Evolutionary conservation across 1,139 yeast genomes (phyloP), one percentile per base, ranked within the genome.

Genomic region (Geotrichum histeridarum): DNA sequence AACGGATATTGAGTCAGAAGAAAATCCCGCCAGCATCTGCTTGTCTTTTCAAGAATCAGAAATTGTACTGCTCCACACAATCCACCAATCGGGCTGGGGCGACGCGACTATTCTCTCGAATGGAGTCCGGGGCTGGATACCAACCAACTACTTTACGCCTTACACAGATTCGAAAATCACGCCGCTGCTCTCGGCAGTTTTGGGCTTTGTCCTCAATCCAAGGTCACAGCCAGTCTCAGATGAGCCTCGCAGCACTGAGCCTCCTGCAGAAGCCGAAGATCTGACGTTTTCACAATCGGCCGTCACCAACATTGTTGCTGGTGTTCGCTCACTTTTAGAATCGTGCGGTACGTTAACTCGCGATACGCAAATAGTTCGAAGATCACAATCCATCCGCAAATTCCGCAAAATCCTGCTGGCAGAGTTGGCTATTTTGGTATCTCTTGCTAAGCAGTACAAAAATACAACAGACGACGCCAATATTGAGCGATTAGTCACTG

Each of bases 51-150:
- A 80, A 32, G 84, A 82, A 63, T 81, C 83, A 59, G 97, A 90
- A 63, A 73, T 89, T 56, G 95, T 93, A 0, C 85, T 89, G 67
- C 86, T 93, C 7, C 96, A 91, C 67, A 81, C 91, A 8, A 81
- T 90, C 33, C 98, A 93, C 69, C 84, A 86, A 53, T 85, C 96
- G 15, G 99, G 98, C 1, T 93, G 99, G 99, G 97, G 96, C 57
- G 98, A 93, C 69, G 98, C 91, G 2, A 90, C 97, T 0, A 70
- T 87, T 49, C 69, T 84, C 15, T 82, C 82, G 52, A 77, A 86
- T 6, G 79, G 87, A 54, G 79, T 80, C 61, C 77, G 96, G 57
- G 99, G 99, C 31, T 93, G 99, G 99, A 89, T 93, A 15, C 99
- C 99, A 1, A 85, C 91, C 77, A 91, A 91, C 68, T 93, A 89